Conservation (phyloP, 2,329 filamentous ascomycete genomes). For the Pezicula carpinea region DNA sequence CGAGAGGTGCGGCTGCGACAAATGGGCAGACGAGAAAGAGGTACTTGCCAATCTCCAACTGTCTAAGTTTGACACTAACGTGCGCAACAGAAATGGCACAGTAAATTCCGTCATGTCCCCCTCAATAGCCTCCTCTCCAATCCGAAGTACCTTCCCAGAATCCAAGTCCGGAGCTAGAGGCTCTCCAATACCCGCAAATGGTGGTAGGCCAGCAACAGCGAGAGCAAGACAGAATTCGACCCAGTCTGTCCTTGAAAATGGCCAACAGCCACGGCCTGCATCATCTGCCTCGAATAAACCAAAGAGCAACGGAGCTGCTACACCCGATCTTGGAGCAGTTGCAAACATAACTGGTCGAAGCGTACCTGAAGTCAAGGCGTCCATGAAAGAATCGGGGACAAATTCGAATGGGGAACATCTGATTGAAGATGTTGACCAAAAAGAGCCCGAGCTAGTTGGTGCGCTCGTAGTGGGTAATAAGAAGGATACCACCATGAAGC, state of each 20-base stretch:
- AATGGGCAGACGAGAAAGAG: slow-evolving; percentile 76
- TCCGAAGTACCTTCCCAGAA: slow-evolving; percentile 65
- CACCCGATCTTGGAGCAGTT: slow-evolving; percentile 26
- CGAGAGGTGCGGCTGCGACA: slow-evolving; percentile 58
- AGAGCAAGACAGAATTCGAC: slow-evolving; percentile 73
- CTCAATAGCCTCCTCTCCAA: slow-evolving; percentile 69
- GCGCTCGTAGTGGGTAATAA: slow-evolving; percentile 32
- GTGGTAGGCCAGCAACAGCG: slow-evolving; percentile 60
- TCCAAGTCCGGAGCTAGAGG: slow-evolving; percentile 43
- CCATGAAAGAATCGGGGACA: slow-evolving; percentile 44
- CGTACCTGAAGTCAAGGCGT: slow-evolving; percentile 44
- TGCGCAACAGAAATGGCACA: slow-evolving; percentile 36
- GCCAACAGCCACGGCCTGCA: slow-evolving; percentile 45
- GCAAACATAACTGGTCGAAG: slow-evolving; percentile 27
- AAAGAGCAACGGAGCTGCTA: slow-evolving; percentile 42
- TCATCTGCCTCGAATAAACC: slow-evolving; percentile 59
- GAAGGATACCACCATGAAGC: slow-evolving; percentile 41
- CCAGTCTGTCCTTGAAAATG: slow-evolving; percentile 52
- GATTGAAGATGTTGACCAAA: slow-evolving; percentile 28
- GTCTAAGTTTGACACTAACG: slow-evolving; percentile 12
- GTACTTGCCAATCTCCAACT: slow-evolving; percentile 40
- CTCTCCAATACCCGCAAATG: slow-evolving; percentile 56
- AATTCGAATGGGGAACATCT: slow-evolving; percentile 27
- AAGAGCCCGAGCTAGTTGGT: slow-evolving; percentile 25
- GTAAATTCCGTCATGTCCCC: slow-evolving; percentile 56